Evolutionary conservation across 2,329 filamentous ascomycete species (phyloP), one percentile per base, ranked within the genome.

Genomic region (Pseudogymnoascus sp.): DNA sequence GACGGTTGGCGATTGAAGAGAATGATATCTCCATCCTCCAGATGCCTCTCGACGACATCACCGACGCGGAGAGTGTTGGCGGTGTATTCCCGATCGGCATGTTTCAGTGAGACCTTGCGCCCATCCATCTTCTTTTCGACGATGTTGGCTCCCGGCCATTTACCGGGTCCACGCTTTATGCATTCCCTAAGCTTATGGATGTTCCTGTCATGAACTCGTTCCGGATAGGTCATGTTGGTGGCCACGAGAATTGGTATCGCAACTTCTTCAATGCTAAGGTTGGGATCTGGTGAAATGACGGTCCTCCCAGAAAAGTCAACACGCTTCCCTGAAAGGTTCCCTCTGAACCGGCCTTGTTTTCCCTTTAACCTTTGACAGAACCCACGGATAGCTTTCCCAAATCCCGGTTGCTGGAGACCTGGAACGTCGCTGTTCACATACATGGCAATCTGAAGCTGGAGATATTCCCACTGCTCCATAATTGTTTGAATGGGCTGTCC

Each of bases 1-100:
- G 94, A 99, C 0, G 94, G 94, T 71, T 99, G 94, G 64, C 94
- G 90, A 72, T 99, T 99, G 82, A 99, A 99, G 0, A 99, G 83
- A 1, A 97, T 93, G 67, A 97, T 89, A 72, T 99, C 94, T 57
- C 91, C 90, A 70, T 99, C 93, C 71, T 96, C 91, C 1, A 99
- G 81, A 76, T 99, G 94, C 30, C 94, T 87, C 71, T 99, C 92
- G 4, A 99, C 93, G 36, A 93, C 79, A 72, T 99, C 94, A 12
- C 94, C 94, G 68, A 89, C 83, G 58, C 85, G 80, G 20, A 99
- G 81, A 47, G 89, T 80, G 25, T 86, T 83, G 0, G 93, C 91
- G n/a, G 87, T 82, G 61, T 82, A 78, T 14, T 87, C 82, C 30
- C 87, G 81, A 67, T 89, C 87, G 62, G 84, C 88, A 68, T 89